These are phyloP conservation scores for Diaporthe destruens DNA, from an alignment of 2,329 filamentous ascomycete species.

Conservation along the genomic window DNA sequence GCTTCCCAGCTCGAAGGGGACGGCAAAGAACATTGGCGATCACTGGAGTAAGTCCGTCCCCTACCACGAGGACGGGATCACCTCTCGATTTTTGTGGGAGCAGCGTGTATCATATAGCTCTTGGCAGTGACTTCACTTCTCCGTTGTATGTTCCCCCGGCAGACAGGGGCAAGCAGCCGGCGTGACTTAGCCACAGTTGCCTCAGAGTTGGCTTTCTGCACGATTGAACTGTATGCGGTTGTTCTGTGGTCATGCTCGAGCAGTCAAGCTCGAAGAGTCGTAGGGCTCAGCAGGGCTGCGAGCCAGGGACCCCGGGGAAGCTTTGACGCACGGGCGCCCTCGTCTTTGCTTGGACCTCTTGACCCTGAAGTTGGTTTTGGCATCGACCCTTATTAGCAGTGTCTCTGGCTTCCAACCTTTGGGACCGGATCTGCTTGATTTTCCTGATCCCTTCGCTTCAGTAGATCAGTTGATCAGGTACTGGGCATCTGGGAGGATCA, in stretches of 20 bases:
- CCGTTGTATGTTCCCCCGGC: neutral
- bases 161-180: neutral
- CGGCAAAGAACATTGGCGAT: neutral
- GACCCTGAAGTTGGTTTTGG: neutral
- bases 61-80: neutral
- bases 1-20: neutral
- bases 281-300: conserved; percentile 14
- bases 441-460: conserved; percentile 18
- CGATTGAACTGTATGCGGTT: conserved; percentile 1
- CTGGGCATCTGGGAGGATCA: neutral
- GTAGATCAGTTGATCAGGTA: conserved; percentile 26
- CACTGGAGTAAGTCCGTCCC: neutral
- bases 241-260: neutral
- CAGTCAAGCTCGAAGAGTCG: conserved; percentile 13
- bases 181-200: neutral
- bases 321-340: conserved; percentile 7
- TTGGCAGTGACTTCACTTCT: conserved; percentile 7
- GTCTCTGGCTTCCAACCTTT: neutral
- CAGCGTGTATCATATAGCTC: conserved; percentile 2
- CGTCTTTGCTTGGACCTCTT: neutral
- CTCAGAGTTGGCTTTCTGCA: neutral
- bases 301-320: neutral
- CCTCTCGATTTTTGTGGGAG: conserved; percentile 6
- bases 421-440: conserved; percentile 22
- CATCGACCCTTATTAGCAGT: neutral